Evolutionary conservation across 2,329 filamentous ascomycete species (phyloP).

Genomic region (Phialemonium atrogriseum): DNA sequence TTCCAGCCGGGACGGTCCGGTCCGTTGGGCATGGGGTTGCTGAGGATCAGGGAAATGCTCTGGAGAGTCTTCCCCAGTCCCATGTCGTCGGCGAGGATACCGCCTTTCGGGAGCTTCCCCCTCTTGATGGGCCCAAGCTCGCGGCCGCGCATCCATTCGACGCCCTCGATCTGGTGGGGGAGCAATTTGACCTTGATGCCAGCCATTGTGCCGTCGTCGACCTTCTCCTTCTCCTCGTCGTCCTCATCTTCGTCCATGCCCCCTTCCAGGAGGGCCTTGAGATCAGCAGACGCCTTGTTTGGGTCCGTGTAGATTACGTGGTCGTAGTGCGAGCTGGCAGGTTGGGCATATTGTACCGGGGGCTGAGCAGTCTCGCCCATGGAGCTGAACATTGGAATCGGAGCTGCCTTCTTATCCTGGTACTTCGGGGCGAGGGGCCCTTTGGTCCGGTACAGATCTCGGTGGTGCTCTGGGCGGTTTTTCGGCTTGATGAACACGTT

Average conservation of each 20-base stretch:
- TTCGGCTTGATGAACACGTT: conserved; percentile 45
- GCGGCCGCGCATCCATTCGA: conserved; percentile 90
- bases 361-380: conserved; percentile 16
- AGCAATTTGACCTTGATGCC: conserved; percentile 83
- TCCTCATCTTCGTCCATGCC: conserved; percentile 63
- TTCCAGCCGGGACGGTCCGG: conserved; percentile 52
- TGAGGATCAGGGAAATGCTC: conserved; percentile 79
- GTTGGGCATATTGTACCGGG: conserved; percentile 22
- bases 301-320: conserved; percentile 59
- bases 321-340: conserved; percentile 23
- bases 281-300: conserved; percentile 62
- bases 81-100: conserved; percentile 96
- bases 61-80: conserved; percentile 95
- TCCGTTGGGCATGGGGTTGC: conserved; percentile 60
- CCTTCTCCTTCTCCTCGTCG: conserved; percentile 21
- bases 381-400: conserved; percentile 41
- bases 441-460: conserved; percentile 35
- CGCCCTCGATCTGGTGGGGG: conserved; percentile 88
- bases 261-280: conserved; percentile 76
- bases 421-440: conserved; percentile 39
- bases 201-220: conserved; percentile 51
- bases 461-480: conserved; percentile 49
- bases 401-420: conserved; percentile 37
- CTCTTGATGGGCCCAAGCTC: conserved; percentile 81
- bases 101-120: conserved; percentile 76